These are phyloP conservation scores for Adansonia grandidieri DNA, from an alignment of 441 rosid genomes.

Conservation along the genomic window DNA sequence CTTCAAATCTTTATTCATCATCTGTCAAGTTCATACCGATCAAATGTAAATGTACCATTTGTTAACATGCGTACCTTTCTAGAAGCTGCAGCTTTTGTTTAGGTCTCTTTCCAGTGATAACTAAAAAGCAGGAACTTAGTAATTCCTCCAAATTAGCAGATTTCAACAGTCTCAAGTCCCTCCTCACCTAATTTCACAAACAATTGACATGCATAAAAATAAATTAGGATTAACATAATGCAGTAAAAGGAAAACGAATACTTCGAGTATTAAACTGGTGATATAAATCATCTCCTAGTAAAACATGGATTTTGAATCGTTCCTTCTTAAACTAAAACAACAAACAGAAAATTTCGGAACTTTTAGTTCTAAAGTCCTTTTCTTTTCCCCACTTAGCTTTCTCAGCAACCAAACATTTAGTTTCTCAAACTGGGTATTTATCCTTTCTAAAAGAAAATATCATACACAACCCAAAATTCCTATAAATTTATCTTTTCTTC, in stretches of 20 bases:
- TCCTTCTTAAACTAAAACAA: not conserved
- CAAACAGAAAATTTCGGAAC: not conserved
- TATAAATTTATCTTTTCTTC: not conserved
- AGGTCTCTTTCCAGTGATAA: constrained; percentile 59
- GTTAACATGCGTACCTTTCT: constrained; percentile 57
- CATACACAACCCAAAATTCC: not conserved
- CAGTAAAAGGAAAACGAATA: not conserved
- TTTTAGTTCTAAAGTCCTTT: not conserved
- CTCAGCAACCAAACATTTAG: constrained; percentile 17
- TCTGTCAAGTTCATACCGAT: not conserved
- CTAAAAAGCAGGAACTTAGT: constrained; percentile 63
- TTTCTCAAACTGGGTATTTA: constrained; percentile 1
- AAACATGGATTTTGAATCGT: not conserved
- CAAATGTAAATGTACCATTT: not conserved
- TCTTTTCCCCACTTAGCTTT: not conserved
- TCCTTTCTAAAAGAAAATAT: not conserved
- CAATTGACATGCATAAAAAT: not conserved
- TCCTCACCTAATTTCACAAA: constrained; percentile 61
- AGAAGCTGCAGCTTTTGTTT: constrained; percentile 71
- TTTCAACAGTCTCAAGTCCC: constrained; percentile 78
- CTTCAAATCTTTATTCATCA: not conserved
- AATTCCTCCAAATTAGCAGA: constrained; percentile 67
- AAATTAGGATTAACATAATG: not conserved
- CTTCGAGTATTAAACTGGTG: not conserved
- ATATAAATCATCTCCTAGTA: not conserved